phyloP scores from a whole-genome alignment of 1,139 yeast species.

The Blastobotrys malaysiensis region DNA sequence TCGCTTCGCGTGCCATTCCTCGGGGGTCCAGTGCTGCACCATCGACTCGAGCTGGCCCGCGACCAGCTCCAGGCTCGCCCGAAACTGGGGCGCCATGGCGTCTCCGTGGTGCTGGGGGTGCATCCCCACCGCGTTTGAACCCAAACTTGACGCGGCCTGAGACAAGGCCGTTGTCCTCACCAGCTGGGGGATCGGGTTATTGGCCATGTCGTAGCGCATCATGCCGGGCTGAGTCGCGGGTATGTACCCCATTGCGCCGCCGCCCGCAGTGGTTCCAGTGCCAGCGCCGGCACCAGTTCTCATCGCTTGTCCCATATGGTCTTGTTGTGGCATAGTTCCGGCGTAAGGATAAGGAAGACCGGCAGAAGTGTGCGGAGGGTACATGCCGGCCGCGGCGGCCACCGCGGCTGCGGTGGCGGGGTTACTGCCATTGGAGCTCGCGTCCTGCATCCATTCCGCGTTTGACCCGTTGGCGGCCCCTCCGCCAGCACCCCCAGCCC shows the following conservation, averaged over 20 bases:
- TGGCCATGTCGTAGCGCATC: background rate
- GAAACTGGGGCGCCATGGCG: constrained; percentile 17
- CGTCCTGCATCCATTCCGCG: constrained; percentile 3
- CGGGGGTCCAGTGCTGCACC: constrained; percentile 32
- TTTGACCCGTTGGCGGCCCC: constrained; percentile 3
- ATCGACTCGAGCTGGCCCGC: constrained; percentile 33
- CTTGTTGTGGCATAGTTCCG: constrained; percentile 4
- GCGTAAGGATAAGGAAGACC: constrained; percentile 4
- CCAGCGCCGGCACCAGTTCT: background rate
- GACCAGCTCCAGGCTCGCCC: constrained; percentile 31
- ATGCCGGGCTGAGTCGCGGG: background rate
- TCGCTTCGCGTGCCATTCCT: constrained; percentile 31
- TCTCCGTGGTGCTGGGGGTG: constrained; percentile 12
- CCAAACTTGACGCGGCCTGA: constrained; percentile 27
- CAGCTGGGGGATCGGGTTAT: constrained; percentile 22
- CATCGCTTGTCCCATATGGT: constrained; percentile 7
- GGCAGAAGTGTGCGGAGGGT: constrained; percentile 2
- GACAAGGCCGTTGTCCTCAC: constrained; percentile 29
- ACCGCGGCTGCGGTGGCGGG: constrained; percentile 10
- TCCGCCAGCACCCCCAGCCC: background rate
- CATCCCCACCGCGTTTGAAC: constrained; percentile 18
- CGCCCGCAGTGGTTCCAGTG: background rate
- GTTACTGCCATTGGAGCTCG: constrained; percentile 1
- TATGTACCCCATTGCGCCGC: background rate
- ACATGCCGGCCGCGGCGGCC: constrained; percentile 9